Evolutionary conservation across 805 yeast species (phyloP).

Genomic region (Metschnikowia similis): DNA sequence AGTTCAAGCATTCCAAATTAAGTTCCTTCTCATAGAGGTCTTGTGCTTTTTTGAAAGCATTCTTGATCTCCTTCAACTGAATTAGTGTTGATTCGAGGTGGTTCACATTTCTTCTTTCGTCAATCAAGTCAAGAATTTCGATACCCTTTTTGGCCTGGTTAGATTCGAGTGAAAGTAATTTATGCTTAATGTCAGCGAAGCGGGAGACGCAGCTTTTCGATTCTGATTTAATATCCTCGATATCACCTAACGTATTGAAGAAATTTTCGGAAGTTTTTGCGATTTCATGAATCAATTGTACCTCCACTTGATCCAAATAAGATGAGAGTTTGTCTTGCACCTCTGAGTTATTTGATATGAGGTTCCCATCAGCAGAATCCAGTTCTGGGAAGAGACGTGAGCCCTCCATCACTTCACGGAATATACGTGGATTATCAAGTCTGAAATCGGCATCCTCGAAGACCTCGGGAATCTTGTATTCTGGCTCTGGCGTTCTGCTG

Average conservation of each 20-base stretch:
- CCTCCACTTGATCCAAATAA: conserved; percentile 81
- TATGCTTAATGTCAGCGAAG: conserved; percentile 42
- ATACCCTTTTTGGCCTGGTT: conserved; percentile 50
- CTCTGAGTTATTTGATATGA: conserved; percentile 46
- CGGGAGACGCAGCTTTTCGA: conserved; percentile 49
- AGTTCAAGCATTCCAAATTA: conserved; percentile 52
- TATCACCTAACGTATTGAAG: conserved; percentile 77
- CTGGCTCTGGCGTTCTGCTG: neutral
- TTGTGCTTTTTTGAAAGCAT: conserved; percentile 40
- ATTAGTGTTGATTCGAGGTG: conserved; percentile 57
- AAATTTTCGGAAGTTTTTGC: conserved; percentile 81
- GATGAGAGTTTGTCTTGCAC: conserved; percentile 76
- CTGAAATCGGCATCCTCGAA: conserved; percentile 67
- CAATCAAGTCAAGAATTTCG: conserved; percentile 44
- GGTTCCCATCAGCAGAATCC: conserved; percentile 18
- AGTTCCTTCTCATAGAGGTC: conserved; percentile 41
- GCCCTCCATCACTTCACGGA: conserved; percentile 67
- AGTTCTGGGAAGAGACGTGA: conserved; percentile 39
- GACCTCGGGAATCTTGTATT: conserved; percentile 54
- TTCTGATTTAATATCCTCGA: conserved; percentile 56
- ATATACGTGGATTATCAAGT: conserved; percentile 83
- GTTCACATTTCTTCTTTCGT: conserved; percentile 55
- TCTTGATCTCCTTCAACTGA: conserved; percentile 43
- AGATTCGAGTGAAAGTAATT: conserved; percentile 44
- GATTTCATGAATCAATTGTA: conserved; percentile 74